Percentiles rank a stretch among this genome's conserved stretches.
These are phyloP conservation scores for Fusarium verrucosum DNA, from an alignment of 2,329 filamentous ascomycete species.

Conservation along the genomic window DNA sequence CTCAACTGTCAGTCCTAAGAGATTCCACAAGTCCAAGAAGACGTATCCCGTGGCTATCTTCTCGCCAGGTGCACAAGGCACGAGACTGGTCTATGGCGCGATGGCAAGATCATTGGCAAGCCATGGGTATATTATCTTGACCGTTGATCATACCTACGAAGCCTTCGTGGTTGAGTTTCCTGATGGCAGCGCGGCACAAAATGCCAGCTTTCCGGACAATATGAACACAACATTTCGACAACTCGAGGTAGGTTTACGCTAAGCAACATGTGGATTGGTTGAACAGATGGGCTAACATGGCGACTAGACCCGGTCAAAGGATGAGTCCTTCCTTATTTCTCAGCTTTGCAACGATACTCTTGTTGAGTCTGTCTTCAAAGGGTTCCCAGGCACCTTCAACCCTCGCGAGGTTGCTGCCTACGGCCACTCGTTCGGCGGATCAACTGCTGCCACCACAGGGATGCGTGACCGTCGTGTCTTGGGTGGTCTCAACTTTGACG, in stretches of 20 bases:
- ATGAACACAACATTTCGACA: neutral
- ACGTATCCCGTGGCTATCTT: conserved; percentile 45
- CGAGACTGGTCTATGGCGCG: conserved; percentile 54
- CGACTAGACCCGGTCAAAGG: neutral
- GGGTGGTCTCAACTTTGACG: conserved; percentile 42
- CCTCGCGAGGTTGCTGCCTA: conserved; percentile 5
- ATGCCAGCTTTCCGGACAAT: neutral
- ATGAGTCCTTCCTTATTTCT: conserved; percentile 21
- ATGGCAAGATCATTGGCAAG: conserved; percentile 56
- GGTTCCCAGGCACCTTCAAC: conserved; percentile 16
- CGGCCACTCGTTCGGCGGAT: conserved; percentile 30
- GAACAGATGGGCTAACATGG: neutral
- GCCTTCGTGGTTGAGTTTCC: conserved; percentile 55
- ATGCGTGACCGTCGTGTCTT: conserved; percentile 46
- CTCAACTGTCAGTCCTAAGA: neutral
- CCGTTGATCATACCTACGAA: conserved; percentile 60
- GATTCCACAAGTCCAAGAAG: neutral
- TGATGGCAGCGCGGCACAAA: conserved; percentile 46
- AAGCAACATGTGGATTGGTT: fast-evolving
- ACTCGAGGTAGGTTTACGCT: neutral
- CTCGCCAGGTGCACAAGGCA: conserved; percentile 54
- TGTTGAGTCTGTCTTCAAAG: conserved; percentile 2
- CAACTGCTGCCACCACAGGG: conserved; percentile 42
- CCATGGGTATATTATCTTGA: conserved; percentile 55
- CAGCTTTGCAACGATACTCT: conserved; percentile 37